A percentile compares a stretch with the other conserved stretches of the same genome.
phyloP scores from a whole-genome alignment of 2,329 filamentous ascomycete genomes.

The Penicillium thymicola region DNA sequence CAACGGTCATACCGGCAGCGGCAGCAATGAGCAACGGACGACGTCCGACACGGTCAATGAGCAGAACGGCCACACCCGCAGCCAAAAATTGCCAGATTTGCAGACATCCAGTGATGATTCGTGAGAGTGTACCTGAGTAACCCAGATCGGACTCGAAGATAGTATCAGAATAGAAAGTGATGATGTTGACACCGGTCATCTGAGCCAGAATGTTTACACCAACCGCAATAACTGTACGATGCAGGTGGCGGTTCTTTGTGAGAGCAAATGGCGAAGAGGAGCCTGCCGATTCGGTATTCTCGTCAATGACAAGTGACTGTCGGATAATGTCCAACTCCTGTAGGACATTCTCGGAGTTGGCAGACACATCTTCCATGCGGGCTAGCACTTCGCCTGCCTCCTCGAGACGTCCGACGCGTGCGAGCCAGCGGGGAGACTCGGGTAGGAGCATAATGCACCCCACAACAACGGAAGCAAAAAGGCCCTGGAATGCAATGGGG shows the following conservation, averaged over 20 bases:
- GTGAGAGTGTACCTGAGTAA: slow-evolving; percentile 19
- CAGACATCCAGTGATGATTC: slow-evolving; percentile 26
- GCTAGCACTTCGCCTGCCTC: slow-evolving; percentile 47
- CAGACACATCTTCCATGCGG: slow-evolving; percentile 45
- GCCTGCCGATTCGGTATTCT: neutral
- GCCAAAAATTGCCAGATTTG: slow-evolving; percentile 26
- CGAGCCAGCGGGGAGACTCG: slow-evolving; percentile 54
- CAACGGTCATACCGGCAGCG: slow-evolving; percentile 18
- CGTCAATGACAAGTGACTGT: slow-evolving; percentile 42
- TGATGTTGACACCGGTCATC: slow-evolving; percentile 31
- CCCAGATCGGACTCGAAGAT: slow-evolving; percentile 27
- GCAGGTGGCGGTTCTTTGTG: slow-evolving; percentile 25
- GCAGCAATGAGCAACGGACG: slow-evolving; percentile 32
- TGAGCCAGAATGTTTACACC: slow-evolving; percentile 29
- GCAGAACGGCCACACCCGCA: slow-evolving; percentile 18
- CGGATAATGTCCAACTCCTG: slow-evolving; percentile 35
- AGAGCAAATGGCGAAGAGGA: slow-evolving; percentile 20
- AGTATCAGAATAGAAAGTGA: slow-evolving; percentile 31
- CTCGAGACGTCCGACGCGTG: slow-evolving; percentile 49
- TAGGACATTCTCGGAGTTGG: slow-evolving; percentile 47
- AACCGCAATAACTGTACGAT: slow-evolving; percentile 24
- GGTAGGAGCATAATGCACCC: slow-evolving; percentile 37
- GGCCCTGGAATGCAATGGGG: slow-evolving; percentile 31
- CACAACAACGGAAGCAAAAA: slow-evolving; percentile 36
- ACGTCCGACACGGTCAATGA: slow-evolving; percentile 39